Evolutionary conservation across 1,284 basidiomycete species (phyloP), one percentile per base, ranked within the genome.

Genomic region (Apiotrichum mycotoxinovorans): DNA sequence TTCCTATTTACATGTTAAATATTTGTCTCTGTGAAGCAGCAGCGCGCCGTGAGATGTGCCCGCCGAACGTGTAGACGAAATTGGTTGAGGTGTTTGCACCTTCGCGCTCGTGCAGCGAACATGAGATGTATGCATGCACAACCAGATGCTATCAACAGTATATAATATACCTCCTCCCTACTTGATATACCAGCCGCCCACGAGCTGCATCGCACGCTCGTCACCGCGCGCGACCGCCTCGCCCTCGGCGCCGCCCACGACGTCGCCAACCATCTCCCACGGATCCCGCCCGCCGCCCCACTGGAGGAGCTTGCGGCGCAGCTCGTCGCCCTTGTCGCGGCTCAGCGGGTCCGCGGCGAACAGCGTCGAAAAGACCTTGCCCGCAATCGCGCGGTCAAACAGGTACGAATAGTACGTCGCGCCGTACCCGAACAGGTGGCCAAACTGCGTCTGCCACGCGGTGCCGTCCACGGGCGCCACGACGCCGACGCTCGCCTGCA

Each of bases 331-430:
- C 14, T 89, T 46, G 79, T 80, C 57, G 79, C 82, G 30, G 85
- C 81, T 81, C 20, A 92, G 73, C 0, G 88, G 88, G 42, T 66
- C 62, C n/a, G 71, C 67, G 1, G 79, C 78, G 68, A 98, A 98
- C 0, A 96, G 79, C 20, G 85, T 81, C 14, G 80, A 76, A 88
- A 91, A 98, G 1, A 98, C 86, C 38, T 88, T 84, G 14, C 89
- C 88, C 0, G 96, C 95, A 59, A 98, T 96, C 3, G 92, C 92
- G 4, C 94, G 84, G 68, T 98, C 96, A 65, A 98, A 92, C 9
- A 98, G 81, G 74, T 98, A 98, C 17, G 91, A 93, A 71, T 98
- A 98, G 77, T 98, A 98, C 1, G 91, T 96, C 11, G 94, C 91
- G 9, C 95, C 94, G 68, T 98, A 98, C 1, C 94, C 93, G 68